These are phyloP conservation scores for Colletotrichum coccodes DNA, from an alignment of 2,329 filamentous ascomycete species.

Conservation along the genomic window DNA sequence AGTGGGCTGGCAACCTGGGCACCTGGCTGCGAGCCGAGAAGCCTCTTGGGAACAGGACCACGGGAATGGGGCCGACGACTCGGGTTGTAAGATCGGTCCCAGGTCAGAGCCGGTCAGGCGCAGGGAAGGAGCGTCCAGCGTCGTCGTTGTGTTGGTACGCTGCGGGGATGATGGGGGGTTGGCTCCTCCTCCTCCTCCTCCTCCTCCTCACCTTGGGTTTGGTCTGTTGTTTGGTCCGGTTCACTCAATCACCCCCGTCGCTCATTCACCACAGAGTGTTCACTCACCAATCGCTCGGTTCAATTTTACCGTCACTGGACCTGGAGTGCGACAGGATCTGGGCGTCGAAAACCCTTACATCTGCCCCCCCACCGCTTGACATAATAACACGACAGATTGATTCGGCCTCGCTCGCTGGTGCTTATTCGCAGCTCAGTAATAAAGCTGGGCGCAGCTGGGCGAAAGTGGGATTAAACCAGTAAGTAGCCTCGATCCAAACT, in stretches of 20 bases:
- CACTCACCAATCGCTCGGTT: neutral
- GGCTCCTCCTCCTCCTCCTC: neutral
- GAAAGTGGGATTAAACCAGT: slow-evolving; percentile 1
- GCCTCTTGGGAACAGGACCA: too few relatives aligned
- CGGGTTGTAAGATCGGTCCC: neutral
- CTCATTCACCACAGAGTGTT: neutral
- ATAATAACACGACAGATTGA: neutral
- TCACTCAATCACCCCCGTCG: neutral
- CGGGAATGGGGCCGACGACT: too few relatives aligned
- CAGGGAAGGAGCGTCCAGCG: neutral
- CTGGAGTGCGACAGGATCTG: neutral
- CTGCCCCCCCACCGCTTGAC: neutral
- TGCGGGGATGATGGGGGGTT: slow-evolving; percentile 1
- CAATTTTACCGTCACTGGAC: neutral
- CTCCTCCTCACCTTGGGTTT: neutral
- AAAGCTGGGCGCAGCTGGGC: neutral
- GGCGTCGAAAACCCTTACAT: neutral
- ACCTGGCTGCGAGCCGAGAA: too few relatives aligned
- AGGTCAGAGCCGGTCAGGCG: slow-evolving; percentile 16
- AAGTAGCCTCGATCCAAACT: neutral
- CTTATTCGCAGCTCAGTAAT: neutral
- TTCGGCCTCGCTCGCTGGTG: neutral
- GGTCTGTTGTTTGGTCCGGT: neutral
- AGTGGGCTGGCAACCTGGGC: slow-evolving; percentile 16
- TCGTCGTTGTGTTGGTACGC: slow-evolving; percentile 2